phyloP scores from a whole-genome alignment of 768 basidiomycete genomes.

The Podaxis sp. region DNA sequence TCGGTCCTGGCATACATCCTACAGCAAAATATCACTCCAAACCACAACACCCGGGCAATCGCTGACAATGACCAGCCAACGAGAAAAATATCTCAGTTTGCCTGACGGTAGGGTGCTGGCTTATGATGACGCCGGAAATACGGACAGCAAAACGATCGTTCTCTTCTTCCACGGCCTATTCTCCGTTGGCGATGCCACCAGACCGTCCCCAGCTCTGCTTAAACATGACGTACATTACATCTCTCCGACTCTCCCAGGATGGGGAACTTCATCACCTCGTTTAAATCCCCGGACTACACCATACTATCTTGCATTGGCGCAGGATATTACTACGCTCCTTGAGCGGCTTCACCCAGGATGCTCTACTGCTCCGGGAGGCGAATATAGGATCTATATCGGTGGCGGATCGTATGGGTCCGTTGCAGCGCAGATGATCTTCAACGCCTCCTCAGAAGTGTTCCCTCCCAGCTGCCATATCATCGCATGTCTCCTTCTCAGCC shows the following conservation, averaged over 20 bases:
- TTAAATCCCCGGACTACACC: constrained; percentile 21
- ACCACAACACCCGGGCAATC: no score
- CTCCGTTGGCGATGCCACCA: constrained; percentile 42
- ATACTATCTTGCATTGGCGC: constrained; percentile 40
- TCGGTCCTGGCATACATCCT: no score
- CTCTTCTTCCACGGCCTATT: constrained; percentile 60
- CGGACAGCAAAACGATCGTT: constrained; percentile 44
- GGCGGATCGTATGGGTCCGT: constrained; percentile 56
- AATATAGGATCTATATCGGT: constrained; percentile 46
- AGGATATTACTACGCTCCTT: constrained; percentile 46
- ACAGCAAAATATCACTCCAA: no score
- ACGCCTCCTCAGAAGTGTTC: constrained; percentile 47
- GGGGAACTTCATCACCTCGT: constrained; percentile 52
- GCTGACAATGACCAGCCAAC: background rate
- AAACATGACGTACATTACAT: constrained; percentile 43
- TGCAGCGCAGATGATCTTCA: constrained; percentile 56
- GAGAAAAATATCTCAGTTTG: constrained; percentile 35
- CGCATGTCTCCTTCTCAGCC: constrained; percentile 45
- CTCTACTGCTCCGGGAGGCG: constrained; percentile 8
- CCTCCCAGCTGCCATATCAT: constrained; percentile 45
- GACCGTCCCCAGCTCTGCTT: constrained; percentile 30
- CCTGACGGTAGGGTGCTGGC: constrained; percentile 49
- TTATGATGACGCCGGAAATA: constrained; percentile 51
- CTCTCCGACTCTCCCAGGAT: constrained; percentile 55
- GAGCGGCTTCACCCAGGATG: constrained; percentile 46